Evolutionary conservation across 805 yeast species (phyloP).

Genomic region (Candida parachauliodes): DNA sequence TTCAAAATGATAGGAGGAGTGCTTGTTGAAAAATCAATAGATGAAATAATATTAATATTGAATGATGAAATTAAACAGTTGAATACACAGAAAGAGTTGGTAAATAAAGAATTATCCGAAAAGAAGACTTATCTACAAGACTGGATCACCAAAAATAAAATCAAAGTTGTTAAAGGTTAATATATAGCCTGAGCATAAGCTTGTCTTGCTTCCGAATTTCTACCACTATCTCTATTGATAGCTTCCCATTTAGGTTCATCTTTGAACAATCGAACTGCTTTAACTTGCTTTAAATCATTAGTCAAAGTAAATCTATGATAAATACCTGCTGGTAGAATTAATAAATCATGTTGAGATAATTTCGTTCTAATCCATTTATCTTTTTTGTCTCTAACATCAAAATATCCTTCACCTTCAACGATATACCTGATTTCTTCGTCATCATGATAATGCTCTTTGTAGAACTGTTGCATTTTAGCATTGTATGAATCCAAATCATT

Average conservation of each 20-base stretch:
- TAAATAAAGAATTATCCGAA: constrained; percentile 24
- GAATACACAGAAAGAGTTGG: constrained; percentile 17
- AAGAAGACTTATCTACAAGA: constrained; percentile 31
- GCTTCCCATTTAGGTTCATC: constrained; percentile 98
- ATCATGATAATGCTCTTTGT: constrained; percentile 87
- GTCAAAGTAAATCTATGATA: constrained; percentile 90
- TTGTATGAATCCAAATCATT: constrained; percentile 53
- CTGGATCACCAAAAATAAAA: constrained; percentile 41
- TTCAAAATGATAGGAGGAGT: constrained; percentile 95
- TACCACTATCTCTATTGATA: constrained; percentile 55
- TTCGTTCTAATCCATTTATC: constrained; percentile 75
- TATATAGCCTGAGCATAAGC: constrained; percentile 29
- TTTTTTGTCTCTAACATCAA: constrained; percentile 70
- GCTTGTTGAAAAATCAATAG: constrained; percentile 75
- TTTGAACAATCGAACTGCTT: constrained; percentile 79
- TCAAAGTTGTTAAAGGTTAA: constrained; percentile 31
- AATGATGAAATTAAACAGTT: constrained; percentile 21
- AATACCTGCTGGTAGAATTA: constrained; percentile 86
- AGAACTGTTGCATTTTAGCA: constrained; percentile 65
- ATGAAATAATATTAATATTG: constrained; percentile 52
- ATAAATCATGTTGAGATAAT: constrained; percentile 59
- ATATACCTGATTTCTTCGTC: constrained; percentile 95
- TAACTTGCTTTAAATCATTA: constrained; percentile 50
- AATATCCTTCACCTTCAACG: constrained; percentile 85
- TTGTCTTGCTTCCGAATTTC: constrained; percentile 30